A percentile compares a stretch with the other conserved stretches of the same genome.
Conservation (phyloP, 2,329 filamentous ascomycete species). For the Fusarium sp. region DNA sequence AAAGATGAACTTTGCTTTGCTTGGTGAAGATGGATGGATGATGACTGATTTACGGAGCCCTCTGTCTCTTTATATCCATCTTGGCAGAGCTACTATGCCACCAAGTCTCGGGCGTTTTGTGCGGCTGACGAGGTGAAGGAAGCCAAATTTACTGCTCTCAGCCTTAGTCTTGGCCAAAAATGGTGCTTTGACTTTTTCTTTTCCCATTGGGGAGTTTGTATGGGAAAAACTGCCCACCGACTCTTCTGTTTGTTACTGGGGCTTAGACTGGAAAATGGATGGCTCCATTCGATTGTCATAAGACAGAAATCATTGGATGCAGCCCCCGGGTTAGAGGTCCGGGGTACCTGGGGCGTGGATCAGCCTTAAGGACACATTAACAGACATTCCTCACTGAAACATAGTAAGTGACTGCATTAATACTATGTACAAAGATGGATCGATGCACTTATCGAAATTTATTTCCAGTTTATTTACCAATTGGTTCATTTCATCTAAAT, state of each 20-base stretch:
- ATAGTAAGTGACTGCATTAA: neutral
- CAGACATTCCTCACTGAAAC: neutral
- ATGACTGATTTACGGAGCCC: neutral
- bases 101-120: neutral
- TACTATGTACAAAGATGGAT: neutral
- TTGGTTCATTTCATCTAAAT: neutral
- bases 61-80: slow-evolving; percentile 3
- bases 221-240: neutral
- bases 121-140: slow-evolving; percentile 22
- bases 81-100: neutral
- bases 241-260: neutral
- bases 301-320: neutral
- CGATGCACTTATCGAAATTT: neutral
- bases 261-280: neutral
- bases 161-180: slow-evolving; percentile 9
- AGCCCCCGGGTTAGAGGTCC: neutral
- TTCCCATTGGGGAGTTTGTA: neutral
- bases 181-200: neutral
- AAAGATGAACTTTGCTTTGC: neutral
- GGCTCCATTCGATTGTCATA: neutral
- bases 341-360: neutral
- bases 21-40: neutral
- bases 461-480: neutral
- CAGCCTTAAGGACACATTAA: slow-evolving; percentile 4
- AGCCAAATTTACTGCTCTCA: slow-evolving; percentile 1